Percentiles rank a stretch among this genome's conserved stretches.
Evolutionary conservation across 73 alveolate species (phyloP).

Genomic region (Blepharisma stoltei): DNA sequence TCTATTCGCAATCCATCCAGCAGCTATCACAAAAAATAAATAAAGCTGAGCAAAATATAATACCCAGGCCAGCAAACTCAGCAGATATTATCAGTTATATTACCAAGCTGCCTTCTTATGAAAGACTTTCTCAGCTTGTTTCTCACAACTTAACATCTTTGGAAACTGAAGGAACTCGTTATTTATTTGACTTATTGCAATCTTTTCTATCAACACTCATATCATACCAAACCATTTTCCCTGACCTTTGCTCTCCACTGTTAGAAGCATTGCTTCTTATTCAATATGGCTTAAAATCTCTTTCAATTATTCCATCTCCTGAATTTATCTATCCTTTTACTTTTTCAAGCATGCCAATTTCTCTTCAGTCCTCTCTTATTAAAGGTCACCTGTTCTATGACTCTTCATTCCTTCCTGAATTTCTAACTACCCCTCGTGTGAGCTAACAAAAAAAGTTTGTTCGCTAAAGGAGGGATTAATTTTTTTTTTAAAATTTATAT

Average conservation of each 20-base stretch:
- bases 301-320: background rate
- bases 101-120: background rate
- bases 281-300: background rate
- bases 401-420: background rate
- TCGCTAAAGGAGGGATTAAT: too few species aligned
- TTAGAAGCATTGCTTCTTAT: background rate
- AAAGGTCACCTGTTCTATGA: background rate
- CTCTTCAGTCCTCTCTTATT: background rate
- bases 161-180: background rate
- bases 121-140: background rate
- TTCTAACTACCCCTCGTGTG: too few species aligned
- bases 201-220: background rate
- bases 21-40: background rate
- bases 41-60: background rate
- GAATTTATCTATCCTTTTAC: background rate
- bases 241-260: background rate
- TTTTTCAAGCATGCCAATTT: background rate
- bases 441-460: too few species aligned
- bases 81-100: background rate
- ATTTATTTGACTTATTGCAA: background rate
- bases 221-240: background rate
- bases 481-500: too few species aligned
- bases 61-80: background rate
- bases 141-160: background rate
- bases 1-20: background rate